A percentile compares a stretch with the other conserved stretches of the same genome.
phyloP scores from a whole-genome alignment of 2,329 filamentous ascomycete genomes.

The Penicillium vulpinum region DNA sequence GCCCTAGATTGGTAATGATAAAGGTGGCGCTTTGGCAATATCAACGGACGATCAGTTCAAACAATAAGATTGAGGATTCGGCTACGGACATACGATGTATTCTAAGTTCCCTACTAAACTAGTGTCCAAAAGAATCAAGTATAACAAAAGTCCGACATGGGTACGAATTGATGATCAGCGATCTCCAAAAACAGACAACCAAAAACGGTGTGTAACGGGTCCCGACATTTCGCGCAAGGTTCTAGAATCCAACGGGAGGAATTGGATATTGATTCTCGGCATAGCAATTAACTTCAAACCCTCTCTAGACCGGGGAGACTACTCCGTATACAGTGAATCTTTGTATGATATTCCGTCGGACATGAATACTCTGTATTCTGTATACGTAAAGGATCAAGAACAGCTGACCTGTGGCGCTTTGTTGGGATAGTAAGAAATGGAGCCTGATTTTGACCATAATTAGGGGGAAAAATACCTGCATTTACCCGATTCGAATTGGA shows the following conservation, averaged over 20 bases:
- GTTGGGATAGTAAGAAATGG: background rate
- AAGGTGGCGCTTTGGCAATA: background rate
- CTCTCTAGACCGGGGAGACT: slow-evolving; percentile 19
- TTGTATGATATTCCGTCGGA: slow-evolving; percentile 1
- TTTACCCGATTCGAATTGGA: background rate
- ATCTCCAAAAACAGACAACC: background rate
- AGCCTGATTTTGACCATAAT: background rate
- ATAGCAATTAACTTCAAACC: slow-evolving; percentile 19
- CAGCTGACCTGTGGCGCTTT: background rate
- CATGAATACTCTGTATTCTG: too few relatives aligned
- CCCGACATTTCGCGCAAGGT: background rate
- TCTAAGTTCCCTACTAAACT: background rate
- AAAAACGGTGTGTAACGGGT: background rate
- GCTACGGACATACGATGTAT: background rate
- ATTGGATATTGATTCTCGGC: background rate
- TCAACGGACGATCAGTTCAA: background rate
- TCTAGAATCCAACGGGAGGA: too few relatives aligned
- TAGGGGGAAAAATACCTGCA: background rate
- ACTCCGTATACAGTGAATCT: too few relatives aligned
- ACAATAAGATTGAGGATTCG: background rate
- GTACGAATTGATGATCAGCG: background rate
- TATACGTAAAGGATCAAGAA: too few relatives aligned
- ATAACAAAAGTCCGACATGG: background rate
- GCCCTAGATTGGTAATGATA: slow-evolving; percentile 8
- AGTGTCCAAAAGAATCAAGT: background rate